Conservation (phyloP, 2,329 filamentous ascomycete genomes). For the Botryotinia narcissicola region DNA sequence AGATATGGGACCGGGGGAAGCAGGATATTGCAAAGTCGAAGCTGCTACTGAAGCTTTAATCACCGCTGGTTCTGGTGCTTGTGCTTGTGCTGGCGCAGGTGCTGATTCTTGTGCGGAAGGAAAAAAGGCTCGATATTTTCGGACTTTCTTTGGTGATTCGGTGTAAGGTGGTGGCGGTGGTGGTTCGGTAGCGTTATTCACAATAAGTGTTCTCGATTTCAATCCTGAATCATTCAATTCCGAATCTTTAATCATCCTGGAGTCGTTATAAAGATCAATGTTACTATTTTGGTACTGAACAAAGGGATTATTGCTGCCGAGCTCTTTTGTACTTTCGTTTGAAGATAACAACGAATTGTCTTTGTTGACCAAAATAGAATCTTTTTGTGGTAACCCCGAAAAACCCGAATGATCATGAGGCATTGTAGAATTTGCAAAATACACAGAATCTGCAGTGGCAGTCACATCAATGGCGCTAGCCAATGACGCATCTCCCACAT, state of each 20-base stretch:
- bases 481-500: conserved; percentile 20
- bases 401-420: not conserved
- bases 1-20: conserved; percentile 60
- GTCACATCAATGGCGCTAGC: conserved; percentile 20
- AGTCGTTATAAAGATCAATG: conserved; percentile 20
- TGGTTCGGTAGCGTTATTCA: conserved; percentile 10
- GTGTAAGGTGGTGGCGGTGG: conserved; percentile 37
- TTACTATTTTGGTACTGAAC: conserved; percentile 24
- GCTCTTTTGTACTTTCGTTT: conserved; percentile 21
- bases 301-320: conserved; percentile 34
- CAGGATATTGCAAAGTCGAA: conserved; percentile 53
- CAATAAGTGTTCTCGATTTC: conserved; percentile 16
- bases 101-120: conserved; percentile 51
- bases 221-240: not conserved
- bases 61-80: conserved; percentile 21
- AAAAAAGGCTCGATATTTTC: conserved; percentile 55
- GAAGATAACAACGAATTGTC: conserved; percentile 25
- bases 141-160: conserved; percentile 29
- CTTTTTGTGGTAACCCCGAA: not conserved
- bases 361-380: conserved; percentile 23
- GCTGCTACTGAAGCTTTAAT: conserved; percentile 32
- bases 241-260: not conserved
- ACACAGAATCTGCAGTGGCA: not conserved
- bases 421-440: not conserved
- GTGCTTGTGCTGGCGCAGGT: conserved; percentile 44